Base-by-base conservation (phyloP, 2,329 filamentous ascomycete genomes). In the Emmonsiellopsis sp. region DNA sequence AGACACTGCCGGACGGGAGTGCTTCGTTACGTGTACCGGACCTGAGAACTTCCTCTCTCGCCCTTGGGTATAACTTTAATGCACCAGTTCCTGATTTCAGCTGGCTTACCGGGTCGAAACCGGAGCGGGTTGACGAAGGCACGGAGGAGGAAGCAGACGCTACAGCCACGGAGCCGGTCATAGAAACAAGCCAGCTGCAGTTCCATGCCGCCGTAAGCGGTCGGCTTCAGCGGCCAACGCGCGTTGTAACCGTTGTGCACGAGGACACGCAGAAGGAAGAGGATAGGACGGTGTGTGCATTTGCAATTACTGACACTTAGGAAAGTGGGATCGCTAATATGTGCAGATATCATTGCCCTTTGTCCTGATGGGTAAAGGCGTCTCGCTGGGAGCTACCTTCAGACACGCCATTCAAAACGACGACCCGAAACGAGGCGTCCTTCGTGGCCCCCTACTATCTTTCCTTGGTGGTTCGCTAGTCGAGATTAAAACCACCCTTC, bases 1-100 rank as follows among this genome's bases (percentile, higher is more conserved):
- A 59, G 1, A 59, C 67, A 13, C 63, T 63, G 51, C 55, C 66
- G 10, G 61, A 62, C 8, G 66, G 62, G 5, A 58, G 66, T 52
- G 59, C 66, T 16, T 61, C 61, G 32, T 48, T 71, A 7, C 56
- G 62, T 32, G 49, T 69, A 7, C 68, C 67, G 20, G 55, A 61
- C 1, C 56, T 65, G 3, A 56, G 59, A 26, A 37, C 63, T 40
- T 60, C 59, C 13, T 60, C 61, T 2, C 65, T 65, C 54, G 62
- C 59, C n/a, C 49, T 70, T 34, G 63, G 61, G 44, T 71, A 67
- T 54, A 62, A 56, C 40, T 72, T 71, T 53, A 66, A 64, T 35
- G 59, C 65, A 13, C 69, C 70, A 4, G 55, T 73, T 43, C 62
- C 63, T 42, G 57, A 66, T 1, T 58, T 63, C 10, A 34, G 34